Base-by-base conservation (phyloP, 108 stramenopile species). In the Nitzschia sp. region DNA sequence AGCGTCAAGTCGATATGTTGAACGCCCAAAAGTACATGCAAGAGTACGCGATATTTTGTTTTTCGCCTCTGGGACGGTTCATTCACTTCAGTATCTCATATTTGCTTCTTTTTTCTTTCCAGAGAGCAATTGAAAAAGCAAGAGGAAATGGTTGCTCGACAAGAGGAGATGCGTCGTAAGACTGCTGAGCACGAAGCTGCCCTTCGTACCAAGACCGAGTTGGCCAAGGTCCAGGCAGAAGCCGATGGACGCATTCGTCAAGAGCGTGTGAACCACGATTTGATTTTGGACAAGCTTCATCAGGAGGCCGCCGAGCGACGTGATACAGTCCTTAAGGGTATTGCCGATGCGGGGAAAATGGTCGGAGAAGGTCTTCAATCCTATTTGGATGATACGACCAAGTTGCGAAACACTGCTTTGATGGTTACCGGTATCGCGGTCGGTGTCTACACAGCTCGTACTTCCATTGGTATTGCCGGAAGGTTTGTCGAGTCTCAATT, bases 171-270 rank as follows among this genome's bases (percentile, higher is more conserved):
- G 85, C 90, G 95, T 69, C 87, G 98, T 51, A 93, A 95, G 76
- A 98, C 98, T 12, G 89, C 94, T n/a, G 94, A 97, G 76, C 91
- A 95, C 65, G 98, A 98, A 81, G 98, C 98, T 0, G 93, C 94
- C 38, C 75, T 92, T 8, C 79, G 86, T n/a, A 92, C 89, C 8
- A 88, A 87, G 66, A 93, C 89, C 9, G 97, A 95, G 72, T 68
- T 95, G 19, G 93, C 89, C 66, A 92, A 90, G 69, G 92, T 92
- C 26, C 80, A 86, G 43, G 96, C 94, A 17, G 91, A 99, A 82
- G 93, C 97, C 9, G 96, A 98, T 73, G 98, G 96, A 9, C 78
- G 96, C 17, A 97, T 96, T 64, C 79, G 83, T 53, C 96, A 97
- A 68, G 98, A 99, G 75, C 88, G 98, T 39, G 78, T 88, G 58